phyloP scores from a whole-genome alignment of 2,329 filamentous ascomycete genomes.

The Niveomyces coronatus region DNA sequence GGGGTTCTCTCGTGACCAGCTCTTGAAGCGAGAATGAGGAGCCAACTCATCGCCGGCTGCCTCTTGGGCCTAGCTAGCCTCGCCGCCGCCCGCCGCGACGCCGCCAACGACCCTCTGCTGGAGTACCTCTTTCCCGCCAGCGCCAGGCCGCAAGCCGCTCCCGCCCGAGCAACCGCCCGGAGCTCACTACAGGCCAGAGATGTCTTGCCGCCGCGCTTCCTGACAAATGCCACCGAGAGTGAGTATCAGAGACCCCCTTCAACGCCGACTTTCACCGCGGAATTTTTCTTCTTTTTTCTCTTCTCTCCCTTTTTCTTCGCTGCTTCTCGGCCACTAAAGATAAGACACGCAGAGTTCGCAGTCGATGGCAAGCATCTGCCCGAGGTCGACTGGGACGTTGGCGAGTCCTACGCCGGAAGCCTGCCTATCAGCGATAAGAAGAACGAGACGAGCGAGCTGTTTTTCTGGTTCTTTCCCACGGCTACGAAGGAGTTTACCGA shows the following conservation, averaged over 20 bases:
- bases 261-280: too few species aligned
- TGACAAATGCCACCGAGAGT: slow-evolving; percentile 14
- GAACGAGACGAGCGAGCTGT: slow-evolving; percentile 31
- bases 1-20: background rate
- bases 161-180: background rate
- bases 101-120: background rate
- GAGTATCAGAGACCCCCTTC: slow-evolving; percentile 6
- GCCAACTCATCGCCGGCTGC: slow-evolving; percentile 1
- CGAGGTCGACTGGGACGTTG: slow-evolving; percentile 53
- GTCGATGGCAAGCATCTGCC: slow-evolving; percentile 53
- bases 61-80: slow-evolving; percentile 5
- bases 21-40: slow-evolving; percentile 4
- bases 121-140: background rate
- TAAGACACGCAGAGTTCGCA: slow-evolving; percentile 34
- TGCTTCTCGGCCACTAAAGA: background rate
- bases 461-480: slow-evolving; percentile 46
- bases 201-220: slow-evolving; percentile 9
- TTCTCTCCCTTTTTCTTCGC: background rate
- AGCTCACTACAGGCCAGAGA: background rate
- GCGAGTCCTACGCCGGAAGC: slow-evolving; percentile 48
- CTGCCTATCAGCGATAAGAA: slow-evolving; percentile 39
- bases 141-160: background rate
- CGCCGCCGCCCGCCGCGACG: background rate
- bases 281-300: too few species aligned
- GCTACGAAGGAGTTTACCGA: slow-evolving; percentile 24